Evolutionary conservation across 306 rosid species (phyloP).

Genomic region (Medicago lupulina): DNA sequence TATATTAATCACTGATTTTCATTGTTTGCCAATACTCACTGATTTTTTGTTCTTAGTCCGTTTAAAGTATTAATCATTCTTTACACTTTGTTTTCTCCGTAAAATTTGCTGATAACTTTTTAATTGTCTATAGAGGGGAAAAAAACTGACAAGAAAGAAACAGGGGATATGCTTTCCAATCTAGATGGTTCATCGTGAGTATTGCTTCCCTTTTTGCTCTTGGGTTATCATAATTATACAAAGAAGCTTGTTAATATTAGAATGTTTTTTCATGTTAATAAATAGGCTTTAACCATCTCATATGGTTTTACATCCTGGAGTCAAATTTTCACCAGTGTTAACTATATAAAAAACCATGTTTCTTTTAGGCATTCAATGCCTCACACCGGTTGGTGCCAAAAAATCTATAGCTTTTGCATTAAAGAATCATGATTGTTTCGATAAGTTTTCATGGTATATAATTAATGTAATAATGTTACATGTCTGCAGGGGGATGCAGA

Average conservation of each 20-base stretch:
- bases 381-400: background rate
- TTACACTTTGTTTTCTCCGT: slow-evolving; percentile 28
- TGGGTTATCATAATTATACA: slow-evolving; percentile 32
- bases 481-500: slow-evolving; percentile 88
- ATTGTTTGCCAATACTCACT: slow-evolving; percentile 23
- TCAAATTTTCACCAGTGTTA: no score
- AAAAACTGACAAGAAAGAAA: slow-evolving; percentile 90
- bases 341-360: background rate
- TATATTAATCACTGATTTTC: slow-evolving; percentile 25
- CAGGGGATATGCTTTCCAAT: slow-evolving; percentile 77
- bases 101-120: slow-evolving; percentile 44
- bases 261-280: no score
- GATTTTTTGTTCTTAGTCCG: slow-evolving; percentile 28
- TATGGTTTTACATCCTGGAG: no score
- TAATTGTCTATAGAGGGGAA: slow-evolving; percentile 69
- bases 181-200: slow-evolving; percentile 96
- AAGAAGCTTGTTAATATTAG: slow-evolving; percentile 11
- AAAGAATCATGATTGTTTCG: slow-evolving; percentile 26
- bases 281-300: no score
- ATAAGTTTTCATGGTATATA: slow-evolving; percentile 22
- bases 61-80: background rate
- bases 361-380: slow-evolving; percentile 13
- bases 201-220: slow-evolving; percentile 27
- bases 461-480: background rate
- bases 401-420: slow-evolving; percentile 9